Evolutionary conservation across 2,329 filamentous ascomycete species (phyloP).

Genomic region (Aspergillus versicolor): DNA sequence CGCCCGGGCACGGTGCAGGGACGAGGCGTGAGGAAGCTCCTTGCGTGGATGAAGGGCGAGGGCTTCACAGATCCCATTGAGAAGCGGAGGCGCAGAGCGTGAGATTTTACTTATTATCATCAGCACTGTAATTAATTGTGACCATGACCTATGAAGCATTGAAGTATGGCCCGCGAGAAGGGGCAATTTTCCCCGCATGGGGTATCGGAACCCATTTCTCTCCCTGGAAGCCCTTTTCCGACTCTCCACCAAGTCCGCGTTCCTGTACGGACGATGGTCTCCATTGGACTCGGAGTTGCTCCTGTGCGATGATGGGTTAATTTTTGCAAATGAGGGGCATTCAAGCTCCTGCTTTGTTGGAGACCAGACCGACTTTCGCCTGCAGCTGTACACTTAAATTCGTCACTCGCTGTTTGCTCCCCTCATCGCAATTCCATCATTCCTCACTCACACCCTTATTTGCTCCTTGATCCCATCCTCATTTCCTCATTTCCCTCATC

Average conservation of each 20-base stretch:
- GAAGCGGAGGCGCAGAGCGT: conserved; percentile 15
- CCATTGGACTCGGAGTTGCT: conserved; percentile 3
- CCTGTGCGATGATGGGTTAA: not conserved
- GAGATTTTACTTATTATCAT: not conserved
- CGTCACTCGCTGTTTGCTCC: not conserved
- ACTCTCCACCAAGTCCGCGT: not conserved
- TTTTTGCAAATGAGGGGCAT: not conserved
- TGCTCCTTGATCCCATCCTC: not conserved
- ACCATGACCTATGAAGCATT: not conserved
- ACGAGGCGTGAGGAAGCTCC: conserved; percentile 65
- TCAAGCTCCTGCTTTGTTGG: not conserved
- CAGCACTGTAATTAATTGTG: not conserved
- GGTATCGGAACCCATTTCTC: conserved; percentile 3
- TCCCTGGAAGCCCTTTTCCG: conserved; percentile 18
- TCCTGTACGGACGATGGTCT: not conserved
- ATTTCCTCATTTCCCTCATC: not conserved
- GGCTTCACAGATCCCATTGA: conserved; percentile 69
- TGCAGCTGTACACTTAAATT: conserved; percentile 10
- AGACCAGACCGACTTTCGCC: conserved; percentile 13
- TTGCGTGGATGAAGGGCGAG: conserved; percentile 73
- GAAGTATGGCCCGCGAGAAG: not conserved
- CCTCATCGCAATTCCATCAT: not conserved
- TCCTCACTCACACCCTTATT: not conserved
- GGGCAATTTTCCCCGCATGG: conserved; percentile 9
- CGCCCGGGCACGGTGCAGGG: conserved; percentile 68